Evolutionary conservation across 2,329 filamentous ascomycete species (phyloP), one percentile per base, ranked within the genome.

Genomic region (Fonsecaea pedrosoi): DNA sequence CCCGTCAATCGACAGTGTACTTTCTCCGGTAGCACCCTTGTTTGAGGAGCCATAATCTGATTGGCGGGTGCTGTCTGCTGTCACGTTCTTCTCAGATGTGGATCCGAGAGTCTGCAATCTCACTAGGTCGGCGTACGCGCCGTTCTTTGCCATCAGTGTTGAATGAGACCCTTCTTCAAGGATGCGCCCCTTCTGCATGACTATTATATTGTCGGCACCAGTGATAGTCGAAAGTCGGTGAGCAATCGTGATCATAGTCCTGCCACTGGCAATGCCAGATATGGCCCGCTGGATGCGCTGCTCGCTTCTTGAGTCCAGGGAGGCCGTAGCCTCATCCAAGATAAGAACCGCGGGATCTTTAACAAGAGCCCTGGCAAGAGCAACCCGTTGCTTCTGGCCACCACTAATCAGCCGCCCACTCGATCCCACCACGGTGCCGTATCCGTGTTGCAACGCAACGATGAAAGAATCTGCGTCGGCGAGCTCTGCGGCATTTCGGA

Each of bases 301-400:
- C 66, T 79, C 77, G 48, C 74, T 77, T 1, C 72, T 75, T 7
- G 77, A 78, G 65, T 78, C 77, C 53, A 79, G 69, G 13, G 77
- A 73, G 6, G 77, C 75, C 0, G 77, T 78, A 3, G 77, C 77
- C 64, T 79, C 77, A 56, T 79, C 77, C 7, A 79, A 68, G 18
- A 79, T 74, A 1, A 97, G 84, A 74, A 97, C 83, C 79, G 90
- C 92, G 0, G 92, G 92, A 73, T 96, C 89, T 9, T 90, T 92
- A 30, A 96, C 90, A 62, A 96, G 86, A 18, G 92, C 92, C 71
- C 92, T 84, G 2, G 93, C 92, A 76, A 97, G 94, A 4, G 92
- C 92, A 73, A 97, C 94, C 69, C 94, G 90, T 78, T 97, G 94
- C 78, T 96, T 94, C 79, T 96, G 92, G 30, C 92, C 92, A 76